Base-by-base conservation (phyloP, 768 basidiomycete genomes). In the Russula earlei region DNA sequence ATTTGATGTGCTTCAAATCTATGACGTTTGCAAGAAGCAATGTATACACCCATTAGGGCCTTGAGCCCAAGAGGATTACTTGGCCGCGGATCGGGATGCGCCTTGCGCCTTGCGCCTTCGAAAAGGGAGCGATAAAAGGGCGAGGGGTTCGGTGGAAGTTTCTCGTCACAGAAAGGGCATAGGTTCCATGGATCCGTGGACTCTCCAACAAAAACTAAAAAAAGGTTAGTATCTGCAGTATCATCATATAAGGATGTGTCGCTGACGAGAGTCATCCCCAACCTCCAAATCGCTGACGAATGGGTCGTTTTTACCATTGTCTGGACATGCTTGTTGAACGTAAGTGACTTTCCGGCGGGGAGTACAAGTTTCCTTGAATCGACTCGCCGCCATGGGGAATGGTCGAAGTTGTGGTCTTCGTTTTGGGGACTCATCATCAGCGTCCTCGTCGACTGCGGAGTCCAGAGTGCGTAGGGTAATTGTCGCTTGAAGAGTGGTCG, bases 111-210 rank as follows among this genome's bases (percentile, higher is more conserved):
- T 1, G 82, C 78, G 1, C 70, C 67, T 1, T 71, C 67, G 14
- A 91, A 72, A 19, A 92, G 72, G 5, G 70, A 70, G n/a, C 64
- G 63, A 29, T 91, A 73, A 22, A 75, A 69, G 1, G 81, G 77
- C 0, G 87, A 85, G 5, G 84, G 84, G 4, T 73, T 68, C 2
- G 72, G 56, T 0, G 90, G 91, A 11, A 91, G 73, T 0, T 72
- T 76, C 19, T 79, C 76, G 62, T 92, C 90, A 60, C 90, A 92
- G 67, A 84, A 92, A 0, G 90, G 88, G 64, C 90, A 92, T 2
- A 91, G 69, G 1, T 74, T 82, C 6, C 72, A 74, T 11, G 87
- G 87, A 61, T 91, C 87, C 6, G 74, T 70, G 19, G 67, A 61
- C 3, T 77, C 71, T 34, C 75, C 74, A 25, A 80, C 67, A 10